A percentile compares a stretch with the other conserved stretches of the same genome.
Conservation (phyloP, 805 yeast species). For the Metschnikowia reukaufii region DNA sequence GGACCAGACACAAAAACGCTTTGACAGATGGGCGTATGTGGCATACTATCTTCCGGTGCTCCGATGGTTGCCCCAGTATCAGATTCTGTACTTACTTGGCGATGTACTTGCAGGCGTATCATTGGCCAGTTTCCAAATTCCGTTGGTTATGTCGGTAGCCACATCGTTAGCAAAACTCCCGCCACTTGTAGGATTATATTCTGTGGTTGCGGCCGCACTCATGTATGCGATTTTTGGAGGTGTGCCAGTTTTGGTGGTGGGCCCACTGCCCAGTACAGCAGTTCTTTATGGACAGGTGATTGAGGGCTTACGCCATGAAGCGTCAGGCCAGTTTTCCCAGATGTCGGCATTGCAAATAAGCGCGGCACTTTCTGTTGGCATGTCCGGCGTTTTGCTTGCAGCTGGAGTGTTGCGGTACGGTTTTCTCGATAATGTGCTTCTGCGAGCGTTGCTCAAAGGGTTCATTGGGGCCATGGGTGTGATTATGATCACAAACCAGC, state of each 20-base stretch:
- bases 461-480: conserved; percentile 84
- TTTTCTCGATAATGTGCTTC: conserved; percentile 74
- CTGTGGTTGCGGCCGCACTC: conserved; percentile 76
- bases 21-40: conserved; percentile 28
- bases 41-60: conserved; percentile 35
- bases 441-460: conserved; percentile 75
- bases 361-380: conserved; percentile 20
- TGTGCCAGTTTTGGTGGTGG: conserved; percentile 86
- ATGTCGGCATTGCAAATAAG: conserved; percentile 28
- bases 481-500: conserved; percentile 63
- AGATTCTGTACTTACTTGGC: conserved; percentile 21
- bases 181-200: conserved; percentile 74
- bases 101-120: conserved; percentile 35
- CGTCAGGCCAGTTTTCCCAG: conserved; percentile 43
- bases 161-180: conserved; percentile 83
- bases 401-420: conserved; percentile 69
- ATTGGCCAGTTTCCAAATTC: conserved; percentile 36
- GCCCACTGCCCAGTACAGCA: conserved; percentile 89
- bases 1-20: conserved; percentile 10
- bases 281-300: conserved; percentile 79
- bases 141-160: conserved; percentile 70
- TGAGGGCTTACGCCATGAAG: conserved; percentile 32
- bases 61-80: conserved; percentile 32
- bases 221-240: conserved; percentile 77
- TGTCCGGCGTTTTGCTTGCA: conserved; percentile 23